phyloP scores from a whole-genome alignment of 352 stramenopile species.

The Phytophthora sojae region DNA sequence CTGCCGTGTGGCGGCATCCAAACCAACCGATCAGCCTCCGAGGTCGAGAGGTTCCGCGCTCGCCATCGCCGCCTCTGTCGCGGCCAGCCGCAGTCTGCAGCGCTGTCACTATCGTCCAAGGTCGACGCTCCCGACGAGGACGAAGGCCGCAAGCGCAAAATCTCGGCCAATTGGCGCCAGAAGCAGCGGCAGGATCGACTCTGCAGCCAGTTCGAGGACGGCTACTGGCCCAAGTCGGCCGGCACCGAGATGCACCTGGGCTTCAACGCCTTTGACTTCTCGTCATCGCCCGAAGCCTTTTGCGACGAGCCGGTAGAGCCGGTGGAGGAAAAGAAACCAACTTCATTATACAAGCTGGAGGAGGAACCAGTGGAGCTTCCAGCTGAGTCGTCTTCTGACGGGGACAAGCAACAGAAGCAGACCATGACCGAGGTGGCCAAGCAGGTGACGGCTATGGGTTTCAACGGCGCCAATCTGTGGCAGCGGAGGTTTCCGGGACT shows the following conservation, averaged over 20 bases:
- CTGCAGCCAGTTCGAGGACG: slow-evolving; percentile 28
- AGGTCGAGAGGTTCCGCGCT: slow-evolving; percentile 54
- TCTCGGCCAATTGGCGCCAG: slow-evolving; percentile 30
- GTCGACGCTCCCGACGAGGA: slow-evolving; percentile 25
- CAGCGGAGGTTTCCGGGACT: slow-evolving; percentile 27
- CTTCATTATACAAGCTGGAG: not conserved
- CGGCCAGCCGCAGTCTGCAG: slow-evolving; percentile 10
- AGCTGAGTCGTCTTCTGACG: not conserved
- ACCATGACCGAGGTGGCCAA: slow-evolving; percentile 22
- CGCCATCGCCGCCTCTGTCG: slow-evolving; percentile 44
- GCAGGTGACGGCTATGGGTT: slow-evolving; percentile 31
- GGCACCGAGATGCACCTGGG: slow-evolving; percentile 42
- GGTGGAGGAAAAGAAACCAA: not conserved
- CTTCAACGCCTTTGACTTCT: slow-evolving; percentile 63
- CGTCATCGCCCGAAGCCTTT: slow-evolving; percentile 48
- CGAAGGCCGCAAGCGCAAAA: slow-evolving; percentile 46
- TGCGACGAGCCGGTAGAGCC: slow-evolving; percentile 18
- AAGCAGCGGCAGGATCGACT: slow-evolving; percentile 26
- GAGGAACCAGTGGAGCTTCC: not conserved
- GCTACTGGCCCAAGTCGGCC: slow-evolving; percentile 25
- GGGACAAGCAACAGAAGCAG: slow-evolving; percentile 11
- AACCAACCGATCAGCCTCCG: slow-evolving; percentile 12
- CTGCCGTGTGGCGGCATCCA: not conserved
- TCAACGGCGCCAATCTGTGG: slow-evolving; percentile 43
- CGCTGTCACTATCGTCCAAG: not conserved